phyloP scores from a whole-genome alignment of 352 stramenopile genomes.

The Vaucheria bursata region DNA sequence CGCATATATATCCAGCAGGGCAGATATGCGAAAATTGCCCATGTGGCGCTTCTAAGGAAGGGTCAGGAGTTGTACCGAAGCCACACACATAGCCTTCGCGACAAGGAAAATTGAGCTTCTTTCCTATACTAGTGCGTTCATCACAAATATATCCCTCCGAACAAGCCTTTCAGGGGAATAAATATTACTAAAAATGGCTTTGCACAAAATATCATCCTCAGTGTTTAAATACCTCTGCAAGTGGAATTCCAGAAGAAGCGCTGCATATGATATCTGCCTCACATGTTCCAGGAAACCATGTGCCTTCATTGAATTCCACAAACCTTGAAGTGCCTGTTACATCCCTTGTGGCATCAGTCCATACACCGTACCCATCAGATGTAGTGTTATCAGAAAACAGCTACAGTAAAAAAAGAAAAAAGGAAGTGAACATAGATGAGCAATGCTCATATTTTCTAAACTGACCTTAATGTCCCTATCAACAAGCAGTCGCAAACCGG shows the following conservation, averaged over 20 bases:
- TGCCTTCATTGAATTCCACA: too few relatives aligned
- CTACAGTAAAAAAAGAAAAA: too few relatives aligned
- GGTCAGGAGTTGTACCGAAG: constrained; percentile 83
- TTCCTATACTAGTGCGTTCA: constrained; percentile 69
- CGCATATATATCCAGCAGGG: constrained; percentile 73
- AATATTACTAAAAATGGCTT: background rate
- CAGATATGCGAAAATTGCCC: constrained; percentile 78
- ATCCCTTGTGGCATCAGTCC: too few relatives aligned
- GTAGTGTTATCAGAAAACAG: too few relatives aligned
- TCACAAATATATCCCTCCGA: constrained; percentile 88
- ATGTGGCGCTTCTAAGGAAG: constrained; percentile 67
- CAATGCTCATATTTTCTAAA: too few relatives aligned
- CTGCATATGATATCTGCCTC: constrained; percentile 89
- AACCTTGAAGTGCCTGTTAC: too few relatives aligned
- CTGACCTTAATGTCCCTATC: background rate
- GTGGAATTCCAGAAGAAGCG: background rate
- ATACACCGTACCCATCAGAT: too few relatives aligned
- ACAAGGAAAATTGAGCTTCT: constrained; percentile 62
- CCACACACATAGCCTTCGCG: constrained; percentile 80
- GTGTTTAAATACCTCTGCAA: background rate
- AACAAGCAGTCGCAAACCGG: constrained; percentile 58
- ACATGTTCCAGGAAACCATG: constrained; percentile 89
- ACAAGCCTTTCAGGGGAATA: constrained; percentile 61
- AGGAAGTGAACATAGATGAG: too few relatives aligned
- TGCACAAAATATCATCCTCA: background rate